These are phyloP conservation scores for Colletotrichum acutatum DNA, from an alignment of 2,329 filamentous ascomycete genomes.

Conservation along the genomic window DNA sequence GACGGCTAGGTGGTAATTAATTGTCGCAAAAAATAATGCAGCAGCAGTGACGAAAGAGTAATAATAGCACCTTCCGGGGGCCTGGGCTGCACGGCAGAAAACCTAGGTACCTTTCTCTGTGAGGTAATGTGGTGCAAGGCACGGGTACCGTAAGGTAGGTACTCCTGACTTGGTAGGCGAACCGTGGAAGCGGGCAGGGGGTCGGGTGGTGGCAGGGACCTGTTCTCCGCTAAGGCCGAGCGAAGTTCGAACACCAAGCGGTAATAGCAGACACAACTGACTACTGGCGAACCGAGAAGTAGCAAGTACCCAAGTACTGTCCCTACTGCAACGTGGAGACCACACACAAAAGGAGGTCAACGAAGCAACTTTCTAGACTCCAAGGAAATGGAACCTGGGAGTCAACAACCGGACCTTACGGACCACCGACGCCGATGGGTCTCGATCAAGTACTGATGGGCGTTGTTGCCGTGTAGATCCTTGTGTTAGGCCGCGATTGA, in stretches of 20 bases:
- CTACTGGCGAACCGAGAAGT: not conserved
- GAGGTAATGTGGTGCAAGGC: not conserved
- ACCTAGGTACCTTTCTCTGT: no score
- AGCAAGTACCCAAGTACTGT: not conserved
- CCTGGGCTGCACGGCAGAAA: no score
- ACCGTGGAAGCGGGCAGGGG: not conserved
- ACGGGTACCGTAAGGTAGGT: not conserved
- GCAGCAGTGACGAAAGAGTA: not conserved
- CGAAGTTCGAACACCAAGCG: not conserved
- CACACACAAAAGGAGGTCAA: not conserved
- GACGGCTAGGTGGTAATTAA: not conserved
- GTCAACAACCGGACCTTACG: constrained; percentile 5
- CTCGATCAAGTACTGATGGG: not conserved
- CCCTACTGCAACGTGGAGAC: not conserved
- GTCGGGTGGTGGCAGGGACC: not conserved
- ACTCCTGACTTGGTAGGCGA: not conserved
- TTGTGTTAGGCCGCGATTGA: not conserved
- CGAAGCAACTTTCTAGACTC: no score
- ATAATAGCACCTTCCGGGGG: not conserved
- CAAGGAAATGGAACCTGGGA: not conserved
- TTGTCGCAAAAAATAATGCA: constrained; percentile 1
- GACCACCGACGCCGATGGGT: constrained; percentile 2
- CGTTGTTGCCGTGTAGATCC: not conserved
- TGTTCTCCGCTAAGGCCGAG: constrained; percentile 16
- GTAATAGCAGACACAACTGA: not conserved